A percentile compares a stretch with the other conserved stretches of the same genome.
These are phyloP conservation scores for Gaillardinia entomophila DNA, from an alignment of 805 yeast genomes.

Conservation along the genomic window DNA sequence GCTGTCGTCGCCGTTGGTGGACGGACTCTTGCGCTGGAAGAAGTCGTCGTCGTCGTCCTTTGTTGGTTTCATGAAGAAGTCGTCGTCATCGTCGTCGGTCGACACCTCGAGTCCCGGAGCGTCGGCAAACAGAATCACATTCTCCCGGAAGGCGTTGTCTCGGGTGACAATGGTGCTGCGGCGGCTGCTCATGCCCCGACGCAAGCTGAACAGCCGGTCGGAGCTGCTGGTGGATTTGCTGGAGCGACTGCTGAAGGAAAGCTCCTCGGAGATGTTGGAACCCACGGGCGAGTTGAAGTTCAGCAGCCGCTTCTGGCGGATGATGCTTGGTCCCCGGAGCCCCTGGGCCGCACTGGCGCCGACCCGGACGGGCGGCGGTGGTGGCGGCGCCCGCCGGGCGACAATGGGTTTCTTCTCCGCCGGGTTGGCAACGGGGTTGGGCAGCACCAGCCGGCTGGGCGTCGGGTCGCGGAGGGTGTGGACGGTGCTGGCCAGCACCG, in stretches of 20 bases:
- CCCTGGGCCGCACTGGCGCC: background rate
- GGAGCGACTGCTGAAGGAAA: slow-evolving; percentile 2
- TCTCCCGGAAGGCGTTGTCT: slow-evolving; percentile 59
- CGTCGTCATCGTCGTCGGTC: slow-evolving; percentile 7
- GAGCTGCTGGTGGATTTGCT: slow-evolving; percentile 8
- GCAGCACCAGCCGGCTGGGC: background rate
- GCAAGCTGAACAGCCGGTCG: slow-evolving; percentile 4
- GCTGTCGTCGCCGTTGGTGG: slow-evolving; percentile 4
- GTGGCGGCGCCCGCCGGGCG: slow-evolving; percentile 69
- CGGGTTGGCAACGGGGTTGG: background rate
- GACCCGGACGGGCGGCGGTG: slow-evolving; percentile 42
- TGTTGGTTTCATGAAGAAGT: slow-evolving; percentile 12
- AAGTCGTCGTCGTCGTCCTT: slow-evolving; percentile 22
- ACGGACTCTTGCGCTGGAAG: slow-evolving; percentile 4
- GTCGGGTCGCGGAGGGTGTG: slow-evolving; percentile 18
- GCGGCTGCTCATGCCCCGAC: slow-evolving; percentile 5
- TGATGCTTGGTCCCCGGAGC: background rate
- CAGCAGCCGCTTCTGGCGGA: background rate
- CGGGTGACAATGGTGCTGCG: slow-evolving; percentile 1
- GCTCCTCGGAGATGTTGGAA: slow-evolving; percentile 6
- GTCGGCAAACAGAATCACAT: slow-evolving; percentile 65
- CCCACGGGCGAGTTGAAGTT: background rate
- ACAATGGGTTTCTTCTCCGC: slow-evolving; percentile 32
- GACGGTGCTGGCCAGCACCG: slow-evolving; percentile 31
- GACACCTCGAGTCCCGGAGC: slow-evolving; percentile 41